Evolutionary conservation across 495 filamentous ascomycete species (phyloP), one percentile per base, ranked within the genome.

Genomic region (Evernia prunastri): DNA sequence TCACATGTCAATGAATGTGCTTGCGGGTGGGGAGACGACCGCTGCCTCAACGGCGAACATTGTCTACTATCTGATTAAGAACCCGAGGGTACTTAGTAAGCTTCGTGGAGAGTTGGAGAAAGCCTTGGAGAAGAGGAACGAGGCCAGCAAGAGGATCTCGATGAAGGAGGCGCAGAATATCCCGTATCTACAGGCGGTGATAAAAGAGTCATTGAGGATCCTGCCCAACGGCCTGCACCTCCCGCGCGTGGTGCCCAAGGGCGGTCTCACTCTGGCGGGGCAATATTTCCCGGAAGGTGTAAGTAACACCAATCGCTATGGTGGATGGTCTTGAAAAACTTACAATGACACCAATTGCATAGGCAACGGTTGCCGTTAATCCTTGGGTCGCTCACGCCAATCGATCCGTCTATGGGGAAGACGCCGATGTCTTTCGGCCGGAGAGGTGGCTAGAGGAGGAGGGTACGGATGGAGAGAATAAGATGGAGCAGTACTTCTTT

Each of bases 1-100:
- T 17, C 72, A 76, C 35, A 63, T 76, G 51, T 60, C 64, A 63
- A 62, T 42, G 18, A 84, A 85, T 68, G 75, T 86, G 9, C 68
- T 74, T 7, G 84, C 83, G 1, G 84, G 84, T 0, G 80, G 77
- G 4, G 83, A 87, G 64, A 85, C 84, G 0, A 84, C 80, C 0
- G 79, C 79, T 4, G 81, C 82, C 63, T 77, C 74, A 27, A 71
- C 86, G 1, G 77, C 74, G 4, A 67, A 76, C 8, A 78, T 82
- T 7, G 72, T 86, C 56, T 84, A 84, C 70, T 65, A 80, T 63
- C 73, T 86, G 8, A 57, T 80, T 15, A 76, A 73, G 56, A 67
- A 78, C 49, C 77, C 78, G 0, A 43, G 59, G 0, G 70, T 71
- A 0, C 65, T 82, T 4, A 36, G 61, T 0, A 78, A 76, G 29